Conservation (phyloP, 164 flowering plant genomes). For the Nymphaea thermarum region DNA sequence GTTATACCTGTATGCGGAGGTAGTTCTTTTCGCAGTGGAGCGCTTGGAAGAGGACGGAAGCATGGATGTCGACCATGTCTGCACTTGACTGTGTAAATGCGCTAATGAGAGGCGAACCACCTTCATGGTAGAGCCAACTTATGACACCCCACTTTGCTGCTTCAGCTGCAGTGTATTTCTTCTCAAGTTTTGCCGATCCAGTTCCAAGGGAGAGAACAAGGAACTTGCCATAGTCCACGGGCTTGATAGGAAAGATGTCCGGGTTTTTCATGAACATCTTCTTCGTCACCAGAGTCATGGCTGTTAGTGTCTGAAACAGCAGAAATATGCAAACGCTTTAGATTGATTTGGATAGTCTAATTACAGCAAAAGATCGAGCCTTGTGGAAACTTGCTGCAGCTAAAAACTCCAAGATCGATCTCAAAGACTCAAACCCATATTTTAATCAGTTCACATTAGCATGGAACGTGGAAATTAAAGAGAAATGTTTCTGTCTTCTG, state of each 20-base stretch:
- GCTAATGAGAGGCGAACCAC: conserved; percentile 3
- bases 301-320: conserved; percentile 3
- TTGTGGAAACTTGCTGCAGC: too few species aligned
- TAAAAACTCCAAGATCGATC: too few species aligned
- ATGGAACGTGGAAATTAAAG: too few species aligned
- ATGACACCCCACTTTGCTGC: conserved; percentile 6
- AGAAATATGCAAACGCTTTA: too few species aligned
- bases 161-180: neutral
- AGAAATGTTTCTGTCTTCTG: too few species aligned
- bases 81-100: conserved; percentile 6
- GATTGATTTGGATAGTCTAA: too few species aligned
- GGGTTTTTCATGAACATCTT: conserved; percentile 3
- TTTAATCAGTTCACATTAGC: too few species aligned
- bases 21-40: conserved; percentile 2
- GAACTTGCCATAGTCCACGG: conserved; percentile 7
- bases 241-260: conserved; percentile 6
- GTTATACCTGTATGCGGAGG: conserved; percentile 6
- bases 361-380: too few species aligned
- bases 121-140: conserved; percentile 4
- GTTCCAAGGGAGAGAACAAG: conserved; percentile 10
- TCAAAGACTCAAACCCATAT: too few species aligned
- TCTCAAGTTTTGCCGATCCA: neutral
- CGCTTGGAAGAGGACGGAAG: conserved; percentile 9
- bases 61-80: conserved; percentile 9
- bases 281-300: neutral